Conservation (phyloP, 106 monocot species). For the Dendrobium chrysotoxum region DNA sequence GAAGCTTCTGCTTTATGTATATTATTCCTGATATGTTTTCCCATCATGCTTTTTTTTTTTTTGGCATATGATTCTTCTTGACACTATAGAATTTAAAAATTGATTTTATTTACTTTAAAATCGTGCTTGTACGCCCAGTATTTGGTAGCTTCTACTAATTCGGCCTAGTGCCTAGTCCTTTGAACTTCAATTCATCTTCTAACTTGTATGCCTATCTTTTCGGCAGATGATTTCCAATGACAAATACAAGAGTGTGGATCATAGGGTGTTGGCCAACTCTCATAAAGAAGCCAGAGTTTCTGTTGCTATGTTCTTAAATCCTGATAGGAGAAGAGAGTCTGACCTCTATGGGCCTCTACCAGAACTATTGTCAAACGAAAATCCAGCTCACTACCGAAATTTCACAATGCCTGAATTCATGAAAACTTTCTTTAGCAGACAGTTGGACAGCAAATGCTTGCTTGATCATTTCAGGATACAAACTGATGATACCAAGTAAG, state of each 20-base stretch:
- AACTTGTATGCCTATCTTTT: neutral
- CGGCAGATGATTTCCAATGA: slow-evolving; percentile 23
- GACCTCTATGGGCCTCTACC: slow-evolving; percentile 15
- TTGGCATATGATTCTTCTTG: no score
- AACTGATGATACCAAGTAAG: neutral
- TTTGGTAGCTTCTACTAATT: no score
- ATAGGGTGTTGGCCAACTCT: slow-evolving; percentile 19
- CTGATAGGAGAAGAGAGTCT: neutral
- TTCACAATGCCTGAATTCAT: slow-evolving; percentile 60
- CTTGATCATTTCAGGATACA: slow-evolving; percentile 9
- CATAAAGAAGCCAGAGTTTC: slow-evolving; percentile 15
- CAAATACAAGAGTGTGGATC: slow-evolving; percentile 22
- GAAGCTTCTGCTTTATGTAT: no score
- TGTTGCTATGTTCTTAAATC: slow-evolving; percentile 15
- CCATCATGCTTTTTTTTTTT: no score
- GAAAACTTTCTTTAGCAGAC: slow-evolving; percentile 40
- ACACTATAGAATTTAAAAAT: no score
- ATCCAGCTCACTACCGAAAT: slow-evolving; percentile 22
- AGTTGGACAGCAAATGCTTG: slow-evolving; percentile 20
- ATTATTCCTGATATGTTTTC: no score
- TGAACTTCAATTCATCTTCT: neutral
- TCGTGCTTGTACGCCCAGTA: no score
- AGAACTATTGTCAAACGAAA: slow-evolving; percentile 16
- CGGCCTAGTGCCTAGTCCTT: no score
- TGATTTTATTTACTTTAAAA: no score